Percentiles rank a stretch among this genome's conserved stretches.
Conservation (phyloP, 768 basidiomycete species). For the Hygrophorus russula region DNA sequence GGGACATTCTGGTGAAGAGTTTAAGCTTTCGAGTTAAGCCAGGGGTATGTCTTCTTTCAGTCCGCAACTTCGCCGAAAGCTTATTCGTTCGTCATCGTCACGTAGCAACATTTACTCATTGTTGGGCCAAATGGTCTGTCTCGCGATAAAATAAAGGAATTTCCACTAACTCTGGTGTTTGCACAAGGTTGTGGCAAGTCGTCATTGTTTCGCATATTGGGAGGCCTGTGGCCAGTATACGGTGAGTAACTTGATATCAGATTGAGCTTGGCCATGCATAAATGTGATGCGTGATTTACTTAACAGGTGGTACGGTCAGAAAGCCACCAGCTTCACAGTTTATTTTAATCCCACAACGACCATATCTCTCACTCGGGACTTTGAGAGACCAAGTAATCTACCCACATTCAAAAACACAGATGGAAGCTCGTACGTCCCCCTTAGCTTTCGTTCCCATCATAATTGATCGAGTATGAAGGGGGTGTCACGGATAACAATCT, state of each 20-base stretch:
- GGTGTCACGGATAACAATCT: slow-evolving; percentile 70
- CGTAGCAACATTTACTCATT: slow-evolving; percentile 83
- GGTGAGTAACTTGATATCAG: slow-evolving; percentile 17
- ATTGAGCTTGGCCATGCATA: not conserved
- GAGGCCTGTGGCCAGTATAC: slow-evolving; percentile 86
- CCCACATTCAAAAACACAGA: slow-evolving; percentile 73
- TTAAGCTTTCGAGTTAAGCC: slow-evolving; percentile 85
- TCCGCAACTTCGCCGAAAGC: slow-evolving; percentile 1
- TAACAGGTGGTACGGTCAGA: slow-evolving; percentile 60
- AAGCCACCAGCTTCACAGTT: slow-evolving; percentile 86
- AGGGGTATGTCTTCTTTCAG: slow-evolving; percentile 39
- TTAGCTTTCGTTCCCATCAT: slow-evolving; percentile 4
- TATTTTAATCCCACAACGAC: slow-evolving; percentile 91
- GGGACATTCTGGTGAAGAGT: slow-evolving; percentile 77
- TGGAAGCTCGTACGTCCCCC: slow-evolving; percentile 55
- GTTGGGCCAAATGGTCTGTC: slow-evolving; percentile 83
- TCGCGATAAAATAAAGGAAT: not conserved
- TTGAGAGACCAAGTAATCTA: slow-evolving; percentile 96
- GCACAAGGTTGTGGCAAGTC: slow-evolving; percentile 72
- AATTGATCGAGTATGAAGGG: slow-evolving; percentile 24
- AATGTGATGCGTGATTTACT: slow-evolving; percentile 44
- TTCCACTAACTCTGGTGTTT: slow-evolving; percentile 2
- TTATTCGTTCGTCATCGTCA: slow-evolving; percentile 1
- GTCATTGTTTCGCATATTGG: slow-evolving; percentile 89
- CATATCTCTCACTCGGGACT: slow-evolving; percentile 89